Evolutionary conservation across 768 basidiomycete genomes (phyloP).

Genomic region (Rhodotorula kratochvilovae): DNA sequence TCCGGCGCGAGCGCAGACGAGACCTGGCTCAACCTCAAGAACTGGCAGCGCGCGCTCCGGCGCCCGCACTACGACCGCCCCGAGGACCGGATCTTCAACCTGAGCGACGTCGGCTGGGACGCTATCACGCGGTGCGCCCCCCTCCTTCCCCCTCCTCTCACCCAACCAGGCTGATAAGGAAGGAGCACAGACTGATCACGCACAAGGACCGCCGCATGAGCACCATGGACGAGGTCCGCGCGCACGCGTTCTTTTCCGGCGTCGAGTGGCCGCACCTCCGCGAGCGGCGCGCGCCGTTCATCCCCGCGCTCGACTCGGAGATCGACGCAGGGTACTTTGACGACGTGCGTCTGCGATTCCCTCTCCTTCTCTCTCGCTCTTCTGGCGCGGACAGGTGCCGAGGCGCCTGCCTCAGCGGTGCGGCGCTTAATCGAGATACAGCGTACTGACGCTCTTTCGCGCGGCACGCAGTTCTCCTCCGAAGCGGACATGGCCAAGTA

Average conservation of each 20-base stretch:
- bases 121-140: constrained; percentile 70
- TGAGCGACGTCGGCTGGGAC: constrained; percentile 89
- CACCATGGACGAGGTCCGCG: constrained; percentile 65
- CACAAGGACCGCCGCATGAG: constrained; percentile 75
- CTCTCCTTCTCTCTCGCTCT: constrained; percentile 5
- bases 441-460: too few species aligned
- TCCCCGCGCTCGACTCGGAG: constrained; percentile 89
- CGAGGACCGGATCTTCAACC: constrained; percentile 94
- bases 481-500: constrained; percentile 97
- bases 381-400: too few species aligned
- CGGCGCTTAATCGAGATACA: too few species aligned
- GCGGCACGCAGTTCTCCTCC: constrained; percentile 53
- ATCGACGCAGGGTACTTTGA: constrained; percentile 56
- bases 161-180: too few species aligned
- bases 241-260: constrained; percentile 75
- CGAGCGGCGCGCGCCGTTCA: constrained; percentile 70
- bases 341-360: constrained; percentile 23
- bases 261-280: constrained; percentile 77
- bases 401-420: too few species aligned
- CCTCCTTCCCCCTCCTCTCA: background rate
- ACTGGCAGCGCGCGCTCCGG: constrained; percentile 88
- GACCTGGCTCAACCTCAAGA: constrained; percentile 98
- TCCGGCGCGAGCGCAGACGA: constrained; percentile 92
- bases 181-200: constrained; percentile 66
- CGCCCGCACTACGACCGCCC: constrained; percentile 91